Evolutionary conservation across 148 eudicot species (phyloP).

Genomic region (Vaccinium corymbosum): DNA sequence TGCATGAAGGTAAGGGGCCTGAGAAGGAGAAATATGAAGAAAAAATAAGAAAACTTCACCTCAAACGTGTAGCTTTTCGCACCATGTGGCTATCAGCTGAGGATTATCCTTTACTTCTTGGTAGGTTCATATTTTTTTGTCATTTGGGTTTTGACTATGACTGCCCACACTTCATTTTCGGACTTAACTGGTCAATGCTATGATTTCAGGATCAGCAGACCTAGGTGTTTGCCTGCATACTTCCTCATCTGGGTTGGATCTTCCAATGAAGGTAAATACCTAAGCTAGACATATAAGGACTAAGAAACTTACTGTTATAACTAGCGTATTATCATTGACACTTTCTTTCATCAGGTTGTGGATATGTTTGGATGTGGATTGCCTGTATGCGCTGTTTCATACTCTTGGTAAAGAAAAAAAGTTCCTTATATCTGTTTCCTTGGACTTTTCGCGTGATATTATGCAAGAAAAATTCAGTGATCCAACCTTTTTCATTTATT

Average conservation of each 20-base stretch:
- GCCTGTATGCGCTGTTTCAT: slow-evolving; percentile 97
- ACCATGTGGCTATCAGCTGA: slow-evolving; percentile 97
- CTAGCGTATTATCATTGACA: background rate
- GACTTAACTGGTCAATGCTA: slow-evolving; percentile 6
- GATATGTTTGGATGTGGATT: slow-evolving; percentile 99
- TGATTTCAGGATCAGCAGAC: slow-evolving; percentile 84
- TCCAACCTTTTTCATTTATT: background rate
- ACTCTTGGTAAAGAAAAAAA: slow-evolving; percentile 67
- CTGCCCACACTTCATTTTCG: background rate
- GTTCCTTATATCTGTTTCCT: background rate
- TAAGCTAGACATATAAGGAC: background rate
- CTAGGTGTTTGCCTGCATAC: slow-evolving; percentile 96
- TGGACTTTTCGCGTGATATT: background rate
- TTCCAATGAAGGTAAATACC: slow-evolving; percentile 71
- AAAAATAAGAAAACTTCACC: slow-evolving; percentile 73
- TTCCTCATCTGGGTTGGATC: slow-evolving; percentile 96
- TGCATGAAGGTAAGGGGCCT: slow-evolving; percentile 82
- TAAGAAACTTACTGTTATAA: background rate
- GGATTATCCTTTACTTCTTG: slow-evolving; percentile 94
- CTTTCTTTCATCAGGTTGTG: slow-evolving; percentile 56
- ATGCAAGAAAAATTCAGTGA: background rate
- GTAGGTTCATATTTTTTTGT: slow-evolving; percentile 27
- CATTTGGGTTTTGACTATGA: background rate
- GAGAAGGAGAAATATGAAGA: slow-evolving; percentile 86
- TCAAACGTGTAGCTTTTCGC: slow-evolving; percentile 91